These are phyloP conservation scores for Solanum bulbocastanum DNA, from an alignment of 257 asterid species.

Conservation along the genomic window DNA sequence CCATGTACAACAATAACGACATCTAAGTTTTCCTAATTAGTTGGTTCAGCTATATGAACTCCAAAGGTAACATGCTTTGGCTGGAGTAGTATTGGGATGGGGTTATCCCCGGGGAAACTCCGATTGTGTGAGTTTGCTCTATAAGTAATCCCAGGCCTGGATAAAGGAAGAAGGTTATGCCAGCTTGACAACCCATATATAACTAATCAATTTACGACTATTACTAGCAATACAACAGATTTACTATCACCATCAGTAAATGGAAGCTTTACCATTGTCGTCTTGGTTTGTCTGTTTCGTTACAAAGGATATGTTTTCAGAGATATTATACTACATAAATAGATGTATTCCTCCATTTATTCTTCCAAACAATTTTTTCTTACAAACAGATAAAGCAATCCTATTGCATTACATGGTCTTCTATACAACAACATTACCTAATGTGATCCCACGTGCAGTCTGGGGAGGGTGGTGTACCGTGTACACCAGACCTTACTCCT, in stretches of 20 bases:
- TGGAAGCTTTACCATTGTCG: neutral
- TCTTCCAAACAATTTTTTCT: neutral
- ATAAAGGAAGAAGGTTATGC: neutral
- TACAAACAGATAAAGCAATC: neutral
- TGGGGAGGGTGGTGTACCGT: neutral
- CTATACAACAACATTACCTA: neutral
- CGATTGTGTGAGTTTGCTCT: neutral
- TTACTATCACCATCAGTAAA: neutral
- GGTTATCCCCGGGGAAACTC: neutral
- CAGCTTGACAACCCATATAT: neutral
- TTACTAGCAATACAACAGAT: neutral
- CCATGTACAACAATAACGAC: neutral
- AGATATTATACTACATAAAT: neutral
- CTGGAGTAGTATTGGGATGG: neutral
- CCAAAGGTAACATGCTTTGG: neutral
- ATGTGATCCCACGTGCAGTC: neutral
- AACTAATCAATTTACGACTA: neutral
- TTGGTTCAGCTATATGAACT: neutral
- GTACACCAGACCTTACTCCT: neutral
- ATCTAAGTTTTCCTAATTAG: neutral
- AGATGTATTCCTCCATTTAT: neutral
- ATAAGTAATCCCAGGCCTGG: neutral
- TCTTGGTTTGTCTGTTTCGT: neutral
- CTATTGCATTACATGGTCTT: neutral
- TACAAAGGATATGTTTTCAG: neutral